Conservation (phyloP, 2,329 filamentous ascomycete species). For the Teratosphaeria viscida region DNA sequence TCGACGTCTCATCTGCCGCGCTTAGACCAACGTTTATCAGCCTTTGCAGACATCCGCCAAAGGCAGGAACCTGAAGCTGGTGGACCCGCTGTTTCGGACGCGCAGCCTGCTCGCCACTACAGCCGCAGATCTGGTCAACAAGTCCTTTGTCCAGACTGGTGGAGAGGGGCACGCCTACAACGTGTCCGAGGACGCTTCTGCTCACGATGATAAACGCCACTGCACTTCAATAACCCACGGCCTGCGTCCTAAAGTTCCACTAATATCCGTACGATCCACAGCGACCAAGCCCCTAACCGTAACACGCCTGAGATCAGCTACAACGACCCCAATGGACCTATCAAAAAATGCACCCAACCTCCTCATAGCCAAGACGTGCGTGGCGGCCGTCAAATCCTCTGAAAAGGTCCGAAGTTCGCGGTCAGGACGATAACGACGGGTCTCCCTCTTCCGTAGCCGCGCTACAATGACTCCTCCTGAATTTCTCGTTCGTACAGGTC, state of each 20-base stretch:
- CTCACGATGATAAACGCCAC: neutral
- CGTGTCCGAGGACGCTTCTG: neutral
- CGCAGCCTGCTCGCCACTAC: neutral
- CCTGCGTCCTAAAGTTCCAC: neutral
- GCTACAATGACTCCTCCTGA: neutral
- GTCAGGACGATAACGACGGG: neutral
- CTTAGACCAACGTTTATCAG: neutral
- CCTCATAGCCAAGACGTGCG: neutral
- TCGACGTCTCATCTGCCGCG: neutral
- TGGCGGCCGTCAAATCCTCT: neutral
- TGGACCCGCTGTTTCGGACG: neutral
- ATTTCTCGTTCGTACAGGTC: neutral
- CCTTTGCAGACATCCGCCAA: neutral
- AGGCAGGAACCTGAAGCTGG: neutral
- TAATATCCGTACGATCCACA: neutral
- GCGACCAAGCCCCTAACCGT: neutral
- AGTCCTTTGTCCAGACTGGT: neutral
- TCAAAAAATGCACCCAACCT: neutral
- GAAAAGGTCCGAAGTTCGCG: neutral
- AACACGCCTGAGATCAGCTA: neutral
- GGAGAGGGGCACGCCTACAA: neutral
- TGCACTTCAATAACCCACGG: neutral
- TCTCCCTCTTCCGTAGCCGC: neutral
- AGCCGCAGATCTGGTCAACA: neutral
- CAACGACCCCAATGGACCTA: neutral